Evolutionary conservation across 192 early-diverging fungal genomes (phyloP).

Genomic region (Thoreauomyces humboldtii): DNA sequence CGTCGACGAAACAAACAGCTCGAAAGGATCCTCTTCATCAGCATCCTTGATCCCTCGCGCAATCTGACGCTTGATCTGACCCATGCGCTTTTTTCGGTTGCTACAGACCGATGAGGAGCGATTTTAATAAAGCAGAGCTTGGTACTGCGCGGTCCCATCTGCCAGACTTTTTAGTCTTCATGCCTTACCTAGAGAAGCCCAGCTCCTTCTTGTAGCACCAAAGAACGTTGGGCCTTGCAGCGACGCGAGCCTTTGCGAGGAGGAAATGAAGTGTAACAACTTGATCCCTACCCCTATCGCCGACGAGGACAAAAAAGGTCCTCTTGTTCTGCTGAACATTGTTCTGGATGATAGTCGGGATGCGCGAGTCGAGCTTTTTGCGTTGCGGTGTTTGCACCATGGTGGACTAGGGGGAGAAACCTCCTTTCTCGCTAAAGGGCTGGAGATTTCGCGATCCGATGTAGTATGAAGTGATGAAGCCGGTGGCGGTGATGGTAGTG

Average conservation of each 20-base stretch:
- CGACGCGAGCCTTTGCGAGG: conserved; percentile 87
- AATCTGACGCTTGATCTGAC: conserved; percentile 93
- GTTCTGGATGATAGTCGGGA: conserved; percentile 90
- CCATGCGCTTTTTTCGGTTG: conserved; percentile 95
- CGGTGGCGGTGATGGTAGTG: too few relatives aligned
- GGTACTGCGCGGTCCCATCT: too few relatives aligned
- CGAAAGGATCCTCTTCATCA: conserved; percentile 96
- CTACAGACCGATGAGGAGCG: too few relatives aligned
- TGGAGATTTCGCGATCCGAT: too few relatives aligned
- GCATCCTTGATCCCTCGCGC: conserved; percentile 86
- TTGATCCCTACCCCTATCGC: conserved; percentile 86
- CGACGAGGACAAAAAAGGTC: conserved; percentile 93
- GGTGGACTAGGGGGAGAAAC: too few relatives aligned
- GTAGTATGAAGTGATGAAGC: too few relatives aligned
- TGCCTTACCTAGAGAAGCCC: conserved; percentile 74
- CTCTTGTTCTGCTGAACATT: conserved; percentile 88
- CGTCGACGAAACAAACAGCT: conserved; percentile 93
- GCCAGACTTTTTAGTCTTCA: background rate
- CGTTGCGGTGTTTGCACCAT: conserved; percentile 29
- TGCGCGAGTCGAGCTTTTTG: conserved; percentile 87
- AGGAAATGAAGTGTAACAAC: conserved; percentile 97
- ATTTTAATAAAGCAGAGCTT: too few relatives aligned
- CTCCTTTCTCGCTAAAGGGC: too few relatives aligned
- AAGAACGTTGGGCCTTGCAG: conserved; percentile 88
- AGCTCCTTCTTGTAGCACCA: conserved; percentile 99